Percentiles rank a stretch among this genome's conserved stretches.
phyloP scores from a whole-genome alignment of 2,329 filamentous ascomycete species.

The Botrytis pseudocinerea region DNA sequence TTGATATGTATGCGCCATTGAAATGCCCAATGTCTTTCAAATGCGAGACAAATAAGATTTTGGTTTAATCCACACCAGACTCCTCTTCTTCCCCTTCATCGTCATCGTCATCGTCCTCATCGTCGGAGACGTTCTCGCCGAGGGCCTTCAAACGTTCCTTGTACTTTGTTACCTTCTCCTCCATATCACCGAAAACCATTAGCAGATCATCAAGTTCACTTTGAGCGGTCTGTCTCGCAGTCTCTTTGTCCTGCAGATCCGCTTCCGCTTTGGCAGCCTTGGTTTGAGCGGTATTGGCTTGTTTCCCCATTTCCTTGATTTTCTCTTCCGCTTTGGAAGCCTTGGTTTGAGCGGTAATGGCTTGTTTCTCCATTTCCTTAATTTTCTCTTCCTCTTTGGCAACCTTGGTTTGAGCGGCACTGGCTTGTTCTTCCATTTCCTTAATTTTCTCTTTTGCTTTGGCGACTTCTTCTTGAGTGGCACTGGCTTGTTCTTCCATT shows the following conservation, averaged over 20 bases:
- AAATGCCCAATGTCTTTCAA: not conserved
- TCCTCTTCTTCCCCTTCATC: slow-evolving; percentile 43
- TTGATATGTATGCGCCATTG: slow-evolving; percentile 9
- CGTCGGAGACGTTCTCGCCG: slow-evolving; percentile 73
- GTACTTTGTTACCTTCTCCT: slow-evolving; percentile 74
- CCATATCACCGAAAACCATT: slow-evolving; percentile 77
- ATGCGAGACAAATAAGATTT: not conserved
- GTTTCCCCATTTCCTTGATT: slow-evolving; percentile 43
- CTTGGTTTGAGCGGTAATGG: slow-evolving; percentile 42
- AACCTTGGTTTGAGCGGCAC: slow-evolving; percentile 43
- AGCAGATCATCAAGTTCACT: slow-evolving; percentile 77
- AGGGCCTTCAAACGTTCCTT: slow-evolving; percentile 59
- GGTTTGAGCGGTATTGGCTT: slow-evolving; percentile 40
- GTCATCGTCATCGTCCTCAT: slow-evolving; percentile 60
- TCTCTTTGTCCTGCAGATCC: slow-evolving; percentile 51
- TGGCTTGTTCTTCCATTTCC: slow-evolving; percentile 34
- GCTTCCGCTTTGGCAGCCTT: slow-evolving; percentile 38
- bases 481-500: slow-evolving; percentile 32
- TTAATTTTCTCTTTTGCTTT: slow-evolving; percentile 50
- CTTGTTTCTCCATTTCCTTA: slow-evolving; percentile 40
- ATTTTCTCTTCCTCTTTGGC: slow-evolving; percentile 48
- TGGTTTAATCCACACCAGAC: slow-evolving; percentile 21
- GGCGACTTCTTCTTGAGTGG: slow-evolving; percentile 42
- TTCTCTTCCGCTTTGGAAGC: slow-evolving; percentile 46
- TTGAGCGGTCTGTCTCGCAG: slow-evolving; percentile 64